phyloP scores from a whole-genome alignment of 176 grass and related monocot genomes.

The Oryza nivara region DNA sequence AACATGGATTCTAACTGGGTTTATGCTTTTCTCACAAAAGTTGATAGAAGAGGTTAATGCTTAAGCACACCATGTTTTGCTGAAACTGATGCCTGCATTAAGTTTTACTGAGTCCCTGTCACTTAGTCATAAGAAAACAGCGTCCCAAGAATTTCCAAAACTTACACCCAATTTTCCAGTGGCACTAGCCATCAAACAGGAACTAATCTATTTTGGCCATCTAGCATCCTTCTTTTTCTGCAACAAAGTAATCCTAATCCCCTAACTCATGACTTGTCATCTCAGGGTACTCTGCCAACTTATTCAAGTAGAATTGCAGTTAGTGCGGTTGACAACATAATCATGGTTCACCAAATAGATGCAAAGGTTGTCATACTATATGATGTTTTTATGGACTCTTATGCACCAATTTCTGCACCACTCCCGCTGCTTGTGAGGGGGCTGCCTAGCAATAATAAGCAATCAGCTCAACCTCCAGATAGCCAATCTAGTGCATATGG shows the following conservation, averaged over 20 bases:
- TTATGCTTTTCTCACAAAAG: not conserved
- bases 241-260: not conserved
- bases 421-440: slow-evolving; percentile 86
- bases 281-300: slow-evolving; percentile 73
- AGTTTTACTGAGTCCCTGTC: not conserved
- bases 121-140: not conserved
- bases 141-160: not conserved
- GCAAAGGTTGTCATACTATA: slow-evolving; percentile 97
- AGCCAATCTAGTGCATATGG: slow-evolving; percentile 76
- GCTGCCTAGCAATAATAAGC: slow-evolving; percentile 59
- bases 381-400: slow-evolving; percentile 78
- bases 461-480: slow-evolving; percentile 50
- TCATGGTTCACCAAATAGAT: slow-evolving; percentile 96
- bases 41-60: not conserved
- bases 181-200: not conserved
- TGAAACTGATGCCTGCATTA: slow-evolving; percentile 1
- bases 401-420: slow-evolving; percentile 88
- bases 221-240: not conserved
- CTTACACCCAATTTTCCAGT: not conserved
- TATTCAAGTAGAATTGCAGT: slow-evolving; percentile 93
- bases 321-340: slow-evolving; percentile 87
- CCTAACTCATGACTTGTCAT: slow-evolving; percentile 40
- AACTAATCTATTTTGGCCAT: slow-evolving; percentile 7
- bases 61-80: not conserved
- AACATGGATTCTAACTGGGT: not conserved